Percentiles rank a stretch among this genome's conserved stretches.
phyloP scores from a whole-genome alignment of 2,329 filamentous ascomycete species.

The Colletotrichum shisoi region DNA sequence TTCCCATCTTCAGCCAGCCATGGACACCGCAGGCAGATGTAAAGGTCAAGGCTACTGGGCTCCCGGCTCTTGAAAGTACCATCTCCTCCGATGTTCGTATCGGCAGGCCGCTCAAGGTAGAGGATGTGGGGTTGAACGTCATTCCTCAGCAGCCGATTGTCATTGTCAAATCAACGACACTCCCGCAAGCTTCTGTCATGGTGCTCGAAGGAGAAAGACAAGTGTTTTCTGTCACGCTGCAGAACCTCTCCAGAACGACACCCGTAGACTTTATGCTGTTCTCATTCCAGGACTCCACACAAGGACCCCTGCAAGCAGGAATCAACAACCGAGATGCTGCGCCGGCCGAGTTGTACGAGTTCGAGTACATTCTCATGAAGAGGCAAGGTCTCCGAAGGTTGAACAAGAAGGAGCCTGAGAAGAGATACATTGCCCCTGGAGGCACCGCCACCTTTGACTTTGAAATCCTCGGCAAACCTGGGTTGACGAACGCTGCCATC shows the following conservation, averaged over 20 bases:
- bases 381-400: conserved; percentile 70
- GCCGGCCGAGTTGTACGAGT: conserved; percentile 82
- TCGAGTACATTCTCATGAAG: conserved; percentile 79
- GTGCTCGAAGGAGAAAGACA: conserved; percentile 88
- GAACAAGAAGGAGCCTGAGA: conserved; percentile 59
- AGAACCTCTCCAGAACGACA: conserved; percentile 75
- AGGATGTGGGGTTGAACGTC: conserved; percentile 71
- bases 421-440: conserved; percentile 71
- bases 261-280: conserved; percentile 85
- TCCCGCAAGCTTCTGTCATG: conserved; percentile 88
- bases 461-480: conserved; percentile 85
- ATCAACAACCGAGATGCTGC: conserved; percentile 79
- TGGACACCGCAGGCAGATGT: conserved; percentile 75
- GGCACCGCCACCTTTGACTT: conserved; percentile 77
- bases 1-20: conserved; percentile 80
- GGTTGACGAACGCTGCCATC: conserved; percentile 78
- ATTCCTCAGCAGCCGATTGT: conserved; percentile 82
- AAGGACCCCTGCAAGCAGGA: conserved; percentile 76
- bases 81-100: conserved; percentile 51
- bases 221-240: conserved; percentile 78
- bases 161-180: conserved; percentile 75
- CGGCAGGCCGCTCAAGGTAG: conserved; percentile 55
- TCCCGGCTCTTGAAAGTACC: conserved; percentile 63
- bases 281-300: conserved; percentile 89
- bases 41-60: conserved; percentile 80